These are phyloP conservation scores for Tetrapisispora pingtungensis DNA, from an alignment of 805 yeast species.

Conservation along the genomic window DNA sequence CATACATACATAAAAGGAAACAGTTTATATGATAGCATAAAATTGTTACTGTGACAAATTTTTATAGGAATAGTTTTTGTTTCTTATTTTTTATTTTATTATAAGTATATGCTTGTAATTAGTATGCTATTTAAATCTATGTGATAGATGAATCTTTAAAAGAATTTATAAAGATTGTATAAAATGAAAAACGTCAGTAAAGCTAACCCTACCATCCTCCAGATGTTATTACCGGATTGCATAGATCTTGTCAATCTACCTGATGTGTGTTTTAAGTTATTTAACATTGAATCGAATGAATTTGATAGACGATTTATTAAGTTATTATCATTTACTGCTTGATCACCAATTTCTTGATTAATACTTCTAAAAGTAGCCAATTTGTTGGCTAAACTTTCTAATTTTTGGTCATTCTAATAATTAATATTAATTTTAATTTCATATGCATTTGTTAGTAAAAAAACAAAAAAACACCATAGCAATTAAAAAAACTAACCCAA, in stretches of 20 bases:
- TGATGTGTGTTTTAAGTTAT: conserved; percentile 43
- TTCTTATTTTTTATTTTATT: neutral
- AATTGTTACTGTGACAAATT: no score
- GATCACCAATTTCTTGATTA: conserved; percentile 57
- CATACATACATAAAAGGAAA: neutral
- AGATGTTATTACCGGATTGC: conserved; percentile 46
- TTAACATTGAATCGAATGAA: conserved; percentile 40
- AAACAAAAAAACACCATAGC: neutral
- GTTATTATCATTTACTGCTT: conserved; percentile 46
- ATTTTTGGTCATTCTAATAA: conserved; percentile 49
- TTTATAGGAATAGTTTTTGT: no score
- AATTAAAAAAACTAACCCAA: neutral
- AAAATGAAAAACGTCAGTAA: conserved; percentile 44
- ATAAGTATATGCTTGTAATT: neutral
- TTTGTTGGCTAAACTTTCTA: conserved; percentile 56
- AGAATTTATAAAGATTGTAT: conserved; percentile 44
- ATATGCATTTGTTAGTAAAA: neutral
- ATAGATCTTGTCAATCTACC: conserved; percentile 45
- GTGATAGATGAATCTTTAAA: conserved; percentile 11
- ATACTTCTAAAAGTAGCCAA: conserved; percentile 53
- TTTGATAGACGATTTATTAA: conserved; percentile 36
- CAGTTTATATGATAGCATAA: no score
- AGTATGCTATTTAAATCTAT: conserved; percentile 10
- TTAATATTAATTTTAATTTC: no score
- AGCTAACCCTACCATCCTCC: conserved; percentile 50